Evolutionary conservation across 164 flowering plant species (phyloP), one percentile per base, ranked within the genome.

Genomic region (Macadamia tetraphylla): DNA sequence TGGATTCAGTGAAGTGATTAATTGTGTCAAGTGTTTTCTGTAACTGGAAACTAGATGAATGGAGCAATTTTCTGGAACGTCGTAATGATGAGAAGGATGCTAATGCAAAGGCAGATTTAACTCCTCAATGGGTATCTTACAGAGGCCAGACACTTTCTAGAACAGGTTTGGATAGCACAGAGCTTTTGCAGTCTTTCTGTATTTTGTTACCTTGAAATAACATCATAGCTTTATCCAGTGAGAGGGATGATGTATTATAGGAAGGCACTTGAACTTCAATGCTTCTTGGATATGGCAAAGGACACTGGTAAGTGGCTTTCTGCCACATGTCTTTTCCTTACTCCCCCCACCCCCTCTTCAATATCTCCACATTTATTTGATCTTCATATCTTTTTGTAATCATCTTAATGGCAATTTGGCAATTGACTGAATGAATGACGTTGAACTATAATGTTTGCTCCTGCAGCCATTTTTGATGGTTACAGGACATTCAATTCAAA

Each of bases 241-340:
- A 88, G 99, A 73, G 99, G 99, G 69, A 95, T 95, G 99, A 95
- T 95, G 98, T 95, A 95, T 78, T 91, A 95, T 74, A 82, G 89
- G 62, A 79, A 81, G 70, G 94, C 99, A 67, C 67, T 95, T 65
- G 89, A 89, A 75, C 89, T 95, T 64, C 99, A 92, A 65, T 89
- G 87, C 83, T 84, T 81, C 70, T 81, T 87, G 74, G 99, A 95
- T 76, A 80, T 67, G 66, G 89, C 84, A 62, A 87, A 80, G 32
- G 96, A 89, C 70, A 52, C 15, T 77, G 89, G 97, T 91, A 75
- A 75, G 79, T 75, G 18, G 23, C 56, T 23, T 69, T 74, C 60
- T 66, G n/a, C 58, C 46, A 6, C 43, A 18, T 23, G 17, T 44
- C 29, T 56, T 66, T 43, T 43, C 48, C 9, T 29, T 10, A 55